Conservation (phyloP, 805 yeast species). For the Barnettozyma sucrosica region DNA sequence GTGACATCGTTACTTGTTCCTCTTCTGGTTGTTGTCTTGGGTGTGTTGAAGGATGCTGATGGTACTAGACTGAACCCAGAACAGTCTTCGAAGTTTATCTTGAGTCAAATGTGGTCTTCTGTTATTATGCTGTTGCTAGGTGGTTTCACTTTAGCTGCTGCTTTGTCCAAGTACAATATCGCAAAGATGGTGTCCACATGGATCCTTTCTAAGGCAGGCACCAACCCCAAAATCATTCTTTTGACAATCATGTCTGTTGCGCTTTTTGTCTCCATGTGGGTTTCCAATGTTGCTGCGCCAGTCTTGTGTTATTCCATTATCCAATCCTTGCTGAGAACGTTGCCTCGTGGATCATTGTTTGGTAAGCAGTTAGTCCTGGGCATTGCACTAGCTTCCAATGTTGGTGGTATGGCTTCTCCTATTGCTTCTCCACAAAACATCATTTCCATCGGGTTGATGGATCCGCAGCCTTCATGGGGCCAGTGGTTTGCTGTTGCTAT, state of each 20-base stretch:
- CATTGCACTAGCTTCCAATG: constrained; percentile 85
- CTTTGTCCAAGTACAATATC: constrained; percentile 82
- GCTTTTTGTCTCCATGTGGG: constrained; percentile 87
- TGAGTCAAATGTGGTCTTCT: constrained; percentile 91
- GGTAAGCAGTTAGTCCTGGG: constrained; percentile 84
- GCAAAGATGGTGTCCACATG: constrained; percentile 82
- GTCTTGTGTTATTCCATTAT: constrained; percentile 86
- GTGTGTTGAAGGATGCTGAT: constrained; percentile 56
- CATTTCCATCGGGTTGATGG: constrained; percentile 83
- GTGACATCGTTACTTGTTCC: constrained; percentile 86
- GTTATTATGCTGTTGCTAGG: constrained; percentile 86
- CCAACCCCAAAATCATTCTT: constrained; percentile 71
- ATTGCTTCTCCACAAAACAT: constrained; percentile 96
- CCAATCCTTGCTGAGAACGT: constrained; percentile 80
- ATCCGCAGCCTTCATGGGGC: constrained; percentile 79
- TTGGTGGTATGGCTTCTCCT: constrained; percentile 97
- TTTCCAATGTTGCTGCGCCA: constrained; percentile 95
- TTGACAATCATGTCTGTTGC: constrained; percentile 84
- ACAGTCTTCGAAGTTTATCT: constrained; percentile 65
- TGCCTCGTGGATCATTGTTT: constrained; percentile 72
- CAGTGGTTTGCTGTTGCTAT: constrained; percentile 88
- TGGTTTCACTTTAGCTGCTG: constrained; percentile 94
- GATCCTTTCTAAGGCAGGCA: constrained; percentile 78
- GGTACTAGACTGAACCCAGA: constrained; percentile 56
- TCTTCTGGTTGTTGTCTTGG: constrained; percentile 64